Base-by-base conservation (phyloP, 1,284 basidiomycete species). In the Coniferiporia weirii region DNA sequence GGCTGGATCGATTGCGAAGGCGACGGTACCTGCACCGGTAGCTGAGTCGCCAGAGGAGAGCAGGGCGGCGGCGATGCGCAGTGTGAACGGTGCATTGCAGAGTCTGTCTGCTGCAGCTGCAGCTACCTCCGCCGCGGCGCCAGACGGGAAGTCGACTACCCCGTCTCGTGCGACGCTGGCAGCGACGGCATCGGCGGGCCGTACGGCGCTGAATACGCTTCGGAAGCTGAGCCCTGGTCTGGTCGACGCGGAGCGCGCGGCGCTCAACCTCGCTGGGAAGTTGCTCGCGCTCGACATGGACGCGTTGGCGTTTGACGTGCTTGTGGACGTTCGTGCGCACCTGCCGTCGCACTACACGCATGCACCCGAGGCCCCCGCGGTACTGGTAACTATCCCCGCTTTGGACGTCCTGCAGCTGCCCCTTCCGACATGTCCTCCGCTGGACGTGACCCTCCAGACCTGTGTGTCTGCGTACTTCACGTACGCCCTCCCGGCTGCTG, bases 231-330 rank as follows among this genome's bases (percentile, higher is more conserved):
- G 68, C 32, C 72, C 76, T 0, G 73, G 71, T 1, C 78, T 80
- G 61, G n/a, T 87, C 15, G 85, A 91, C 64, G 76, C 89, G 2
- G 90, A 91, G 69, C 76, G 85, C 44, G 87, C 86, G 0, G 87
- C 85, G 1, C 78, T 78, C 53, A 85, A 82, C 62, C 71, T 90
- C 3, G 67, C 82, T 5, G 82, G 80, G 9, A 90, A 89, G 67
- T 70, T 91, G 0, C 72, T 89, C 15, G 66, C 76, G 32, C 68
- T 90, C 52, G 85, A 88, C 63, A 74, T 86, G 81, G 86, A 77
- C 64, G 78, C 82, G 34, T 66, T 71, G 32, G 81, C 84, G 0
- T 60, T 77, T 5, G 67, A 68, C 40, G 67, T 80, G 2, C 68
- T 86, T 10, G 63, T 66, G 35, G 77, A 76, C 47, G 79, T 83